Evolutionary conservation across 352 stramenopile genomes (phyloP).

Genomic region (Globisporangium megalacanthum): DNA sequence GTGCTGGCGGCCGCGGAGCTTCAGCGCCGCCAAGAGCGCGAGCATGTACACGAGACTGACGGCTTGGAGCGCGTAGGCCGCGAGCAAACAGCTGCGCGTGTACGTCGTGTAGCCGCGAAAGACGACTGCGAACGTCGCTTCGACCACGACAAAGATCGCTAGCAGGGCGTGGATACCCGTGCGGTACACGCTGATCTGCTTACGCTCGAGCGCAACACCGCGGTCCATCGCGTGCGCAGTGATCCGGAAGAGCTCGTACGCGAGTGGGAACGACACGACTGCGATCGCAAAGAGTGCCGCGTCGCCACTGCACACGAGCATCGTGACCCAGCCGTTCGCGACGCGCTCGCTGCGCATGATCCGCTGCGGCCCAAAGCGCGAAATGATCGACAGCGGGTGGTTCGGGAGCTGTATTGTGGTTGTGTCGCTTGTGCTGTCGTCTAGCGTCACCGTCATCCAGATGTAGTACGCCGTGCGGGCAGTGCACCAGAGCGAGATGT

Average conservation of each 20-base stretch:
- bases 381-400: constrained; percentile 20
- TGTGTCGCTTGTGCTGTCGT: constrained; percentile 26
- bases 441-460: constrained; percentile 23
- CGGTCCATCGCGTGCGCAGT: constrained; percentile 58
- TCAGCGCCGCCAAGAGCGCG: constrained; percentile 32
- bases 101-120: constrained; percentile 25
- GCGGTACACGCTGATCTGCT: constrained; percentile 35
- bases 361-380: constrained; percentile 34
- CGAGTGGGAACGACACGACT: constrained; percentile 42
- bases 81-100: constrained; percentile 26
- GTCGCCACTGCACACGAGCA: constrained; percentile 41
- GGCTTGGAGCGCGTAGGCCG: constrained; percentile 42
- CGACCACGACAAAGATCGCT: constrained; percentile 19
- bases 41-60: constrained; percentile 39
- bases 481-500: constrained; percentile 24
- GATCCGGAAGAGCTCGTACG: constrained; percentile 53
- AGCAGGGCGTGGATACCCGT: constrained; percentile 23
- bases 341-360: constrained; percentile 23
- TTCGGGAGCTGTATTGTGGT: constrained; percentile 19
- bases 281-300: constrained; percentile 40
- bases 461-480: constrained; percentile 16
- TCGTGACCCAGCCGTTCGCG: constrained; percentile 18
- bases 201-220: constrained; percentile 31
- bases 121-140: constrained; percentile 21
- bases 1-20: constrained; percentile 38